These are phyloP conservation scores for Cucumis hystrix DNA, from an alignment of 306 rosid species.

Conservation along the genomic window DNA sequence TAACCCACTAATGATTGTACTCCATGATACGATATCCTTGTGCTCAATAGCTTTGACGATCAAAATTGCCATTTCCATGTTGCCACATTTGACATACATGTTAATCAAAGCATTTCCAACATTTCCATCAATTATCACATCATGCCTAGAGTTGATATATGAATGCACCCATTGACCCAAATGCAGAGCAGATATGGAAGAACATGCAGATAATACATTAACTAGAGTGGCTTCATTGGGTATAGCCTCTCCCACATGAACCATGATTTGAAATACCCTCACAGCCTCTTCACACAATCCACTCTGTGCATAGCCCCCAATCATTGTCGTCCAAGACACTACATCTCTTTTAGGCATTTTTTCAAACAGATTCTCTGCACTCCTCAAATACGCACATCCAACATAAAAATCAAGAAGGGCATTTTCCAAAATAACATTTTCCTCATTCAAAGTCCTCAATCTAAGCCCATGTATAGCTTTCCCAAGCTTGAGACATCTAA, in stretches of 20 bases:
- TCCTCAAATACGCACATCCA: conserved; percentile 34
- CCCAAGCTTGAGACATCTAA: conserved; percentile 34
- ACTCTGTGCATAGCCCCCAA: conserved; percentile 53
- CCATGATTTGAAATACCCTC: conserved; percentile 42
- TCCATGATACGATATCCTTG: conserved; percentile 66
- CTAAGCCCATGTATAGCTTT: conserved; percentile 48
- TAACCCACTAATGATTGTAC: conserved; percentile 52
- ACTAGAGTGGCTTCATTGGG: conserved; percentile 69
- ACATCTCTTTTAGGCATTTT: conserved; percentile 49
- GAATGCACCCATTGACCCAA: conserved; percentile 67
- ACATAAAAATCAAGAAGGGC: conserved; percentile 42
- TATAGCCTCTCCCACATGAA: conserved; percentile 20
- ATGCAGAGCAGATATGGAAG: conserved; percentile 44
- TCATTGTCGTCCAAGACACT: conserved; percentile 61
- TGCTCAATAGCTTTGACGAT: conserved; percentile 24
- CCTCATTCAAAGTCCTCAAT: conserved; percentile 20
- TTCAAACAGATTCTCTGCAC: conserved; percentile 39
- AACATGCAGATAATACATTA: conserved; percentile 49
- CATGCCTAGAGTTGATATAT: conserved; percentile 25
- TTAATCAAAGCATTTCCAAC: conserved; percentile 67
- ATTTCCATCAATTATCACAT: conserved; percentile 27
- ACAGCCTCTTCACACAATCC: conserved; percentile 49
- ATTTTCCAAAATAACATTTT: conserved; percentile 30
- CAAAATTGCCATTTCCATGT: conserved; percentile 27
- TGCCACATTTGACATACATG: conserved; percentile 64